Evolutionary conservation across 495 filamentous ascomycete species (phyloP).

Genomic region (Aspergillus avenaceus): DNA sequence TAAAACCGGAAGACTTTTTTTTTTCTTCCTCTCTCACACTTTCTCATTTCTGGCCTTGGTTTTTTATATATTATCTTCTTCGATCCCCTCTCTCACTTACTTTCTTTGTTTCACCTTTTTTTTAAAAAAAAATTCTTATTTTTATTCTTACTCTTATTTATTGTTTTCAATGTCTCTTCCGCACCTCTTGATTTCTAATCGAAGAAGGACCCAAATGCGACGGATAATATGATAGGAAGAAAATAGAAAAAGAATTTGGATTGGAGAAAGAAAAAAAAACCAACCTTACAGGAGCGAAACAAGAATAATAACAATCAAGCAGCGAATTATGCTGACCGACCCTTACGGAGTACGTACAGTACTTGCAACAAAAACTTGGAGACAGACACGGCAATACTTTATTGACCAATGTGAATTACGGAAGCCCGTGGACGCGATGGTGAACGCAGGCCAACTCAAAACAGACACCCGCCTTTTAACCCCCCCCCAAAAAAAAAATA

Average conservation of each 20-base stretch:
- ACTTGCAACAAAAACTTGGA: conserved; percentile 16
- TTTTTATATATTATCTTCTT: not conserved
- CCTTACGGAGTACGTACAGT: conserved; percentile 5
- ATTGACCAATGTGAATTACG: conserved; percentile 19
- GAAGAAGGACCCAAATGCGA: not conserved
- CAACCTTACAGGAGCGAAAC: conserved; percentile 1
- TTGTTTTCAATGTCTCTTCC: not conserved
- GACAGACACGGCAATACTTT: conserved; percentile 18
- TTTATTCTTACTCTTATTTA: not conserved
- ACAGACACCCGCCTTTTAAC: not conserved
- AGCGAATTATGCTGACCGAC: conserved; percentile 11
- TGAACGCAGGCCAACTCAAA: conserved; percentile 3
- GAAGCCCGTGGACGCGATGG: conserved; percentile 3
- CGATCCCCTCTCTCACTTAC: not conserved
- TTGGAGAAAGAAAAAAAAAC: not conserved
- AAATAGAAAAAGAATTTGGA: not conserved
- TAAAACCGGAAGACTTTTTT: not conserved
- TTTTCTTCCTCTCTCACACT: conserved; percentile 3
- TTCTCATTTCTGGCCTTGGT: not conserved
- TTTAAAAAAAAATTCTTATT: not conserved
- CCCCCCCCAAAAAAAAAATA: too few relatives aligned
- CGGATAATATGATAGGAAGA: not conserved
- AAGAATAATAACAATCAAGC: conserved; percentile 9
- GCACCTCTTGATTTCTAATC: conserved; percentile 5
- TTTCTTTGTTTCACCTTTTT: not conserved